Percentiles rank a stretch among this genome's conserved stretches.
Conservation (phyloP, 257 asterid species). For the Nicotiana undulata region DNA sequence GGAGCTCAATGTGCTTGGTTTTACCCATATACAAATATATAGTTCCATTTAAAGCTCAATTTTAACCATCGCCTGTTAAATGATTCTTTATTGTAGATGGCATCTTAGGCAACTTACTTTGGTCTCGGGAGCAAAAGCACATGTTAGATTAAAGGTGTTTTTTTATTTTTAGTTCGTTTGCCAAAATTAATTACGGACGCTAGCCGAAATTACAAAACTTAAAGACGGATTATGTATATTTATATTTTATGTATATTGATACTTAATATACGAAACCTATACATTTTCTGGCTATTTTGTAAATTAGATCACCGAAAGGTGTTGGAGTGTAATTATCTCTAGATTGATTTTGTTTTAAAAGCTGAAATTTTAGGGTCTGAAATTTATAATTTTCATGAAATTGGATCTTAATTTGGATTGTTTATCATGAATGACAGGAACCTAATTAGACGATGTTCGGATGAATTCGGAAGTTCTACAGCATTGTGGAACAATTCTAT, state of each 20-base stretch:
- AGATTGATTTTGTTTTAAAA: neutral
- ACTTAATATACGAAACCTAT: too few species aligned
- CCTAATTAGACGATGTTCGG: slow-evolving; percentile 65
- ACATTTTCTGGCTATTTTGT: too few species aligned
- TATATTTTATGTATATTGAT: too few species aligned
- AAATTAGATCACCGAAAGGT: too few species aligned
- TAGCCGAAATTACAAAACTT: too few species aligned
- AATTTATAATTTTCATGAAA: neutral
- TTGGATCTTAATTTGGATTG: neutral
- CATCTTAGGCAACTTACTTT: slow-evolving; percentile 78
- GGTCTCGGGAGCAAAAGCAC: slow-evolving; percentile 93
- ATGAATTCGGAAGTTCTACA: slow-evolving; percentile 88
- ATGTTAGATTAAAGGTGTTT: slow-evolving; percentile 27
- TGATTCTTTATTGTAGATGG: slow-evolving; percentile 49
- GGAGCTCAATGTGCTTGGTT: too few species aligned
- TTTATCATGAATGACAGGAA: slow-evolving; percentile 40
- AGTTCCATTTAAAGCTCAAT: neutral
- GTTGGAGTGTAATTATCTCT: too few species aligned
- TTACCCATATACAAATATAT: too few species aligned
- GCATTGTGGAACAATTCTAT: slow-evolving; percentile 83
- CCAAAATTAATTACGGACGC: too few species aligned
- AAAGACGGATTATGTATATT: too few species aligned
- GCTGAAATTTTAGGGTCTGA: neutral
- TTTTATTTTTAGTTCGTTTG: too few species aligned
- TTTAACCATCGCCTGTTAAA: neutral